phyloP scores from a whole-genome alignment of 495 filamentous ascomycete species.

The Staphylotrichum tortipilum region DNA sequence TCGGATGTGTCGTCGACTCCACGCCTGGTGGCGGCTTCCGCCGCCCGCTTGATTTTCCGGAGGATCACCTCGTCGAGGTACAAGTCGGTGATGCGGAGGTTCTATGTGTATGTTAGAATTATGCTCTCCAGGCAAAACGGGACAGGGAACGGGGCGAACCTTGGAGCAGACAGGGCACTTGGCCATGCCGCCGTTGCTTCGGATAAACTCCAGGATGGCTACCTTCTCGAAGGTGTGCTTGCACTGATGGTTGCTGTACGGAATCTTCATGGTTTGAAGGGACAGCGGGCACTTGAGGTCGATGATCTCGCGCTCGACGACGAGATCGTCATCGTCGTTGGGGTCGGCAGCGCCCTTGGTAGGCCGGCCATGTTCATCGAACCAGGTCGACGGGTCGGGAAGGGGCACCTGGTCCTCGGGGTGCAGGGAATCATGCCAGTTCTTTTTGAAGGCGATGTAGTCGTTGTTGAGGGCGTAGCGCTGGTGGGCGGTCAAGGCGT shows the following conservation, averaged over 20 bases:
- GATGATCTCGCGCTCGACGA: slow-evolving; percentile 57
- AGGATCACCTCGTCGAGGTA: slow-evolving; percentile 34
- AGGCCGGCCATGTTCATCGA: slow-evolving; percentile 45
- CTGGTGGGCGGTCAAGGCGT: slow-evolving; percentile 29
- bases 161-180: slow-evolving; percentile 39
- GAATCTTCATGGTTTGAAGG: slow-evolving; percentile 60
- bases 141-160: slow-evolving; percentile 18
- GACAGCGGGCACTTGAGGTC: slow-evolving; percentile 79
- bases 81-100: slow-evolving; percentile 29
- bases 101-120: slow-evolving; percentile 18
- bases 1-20: slow-evolving; percentile 23
- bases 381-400: slow-evolving; percentile 66
- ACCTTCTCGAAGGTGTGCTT: slow-evolving; percentile 72
- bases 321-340: slow-evolving; percentile 61
- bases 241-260: slow-evolving; percentile 67
- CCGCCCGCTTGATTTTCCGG: slow-evolving; percentile 34
- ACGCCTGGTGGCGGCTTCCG: slow-evolving; percentile 18
- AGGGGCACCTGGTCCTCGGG: slow-evolving; percentile 54
- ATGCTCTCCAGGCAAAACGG: background rate
- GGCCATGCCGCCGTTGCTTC: slow-evolving; percentile 22
- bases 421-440: slow-evolving; percentile 68
- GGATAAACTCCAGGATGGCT: slow-evolving; percentile 61
- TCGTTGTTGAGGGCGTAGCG: slow-evolving; percentile 69
- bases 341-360: slow-evolving; percentile 27
- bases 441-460: slow-evolving; percentile 68